A percentile compares a stretch with the other conserved stretches of the same genome.
Conservation (phyloP, 106 monocot species). For the Acanthochlamys bracteata region DNA sequence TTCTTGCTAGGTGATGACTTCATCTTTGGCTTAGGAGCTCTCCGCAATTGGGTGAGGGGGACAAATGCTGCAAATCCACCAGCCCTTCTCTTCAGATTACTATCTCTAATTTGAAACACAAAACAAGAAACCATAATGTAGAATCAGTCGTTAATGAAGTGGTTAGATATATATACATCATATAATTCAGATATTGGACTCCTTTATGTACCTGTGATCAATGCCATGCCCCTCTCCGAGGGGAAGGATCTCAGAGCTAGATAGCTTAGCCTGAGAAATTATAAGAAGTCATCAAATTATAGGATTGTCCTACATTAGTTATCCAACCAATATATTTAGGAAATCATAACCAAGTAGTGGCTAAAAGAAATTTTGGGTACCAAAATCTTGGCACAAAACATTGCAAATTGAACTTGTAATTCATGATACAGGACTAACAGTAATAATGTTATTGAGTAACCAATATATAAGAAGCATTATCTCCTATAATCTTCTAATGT, state of each 20-base stretch:
- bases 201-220: slow-evolving; percentile 6
- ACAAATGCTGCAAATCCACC: slow-evolving; percentile 12
- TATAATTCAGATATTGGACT: not conserved
- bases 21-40: slow-evolving; percentile 10
- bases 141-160: not conserved
- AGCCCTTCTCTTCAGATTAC: slow-evolving; percentile 36
- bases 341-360: too few species aligned
- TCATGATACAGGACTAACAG: too few species aligned
- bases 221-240: slow-evolving; percentile 21
- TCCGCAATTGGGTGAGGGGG: slow-evolving; percentile 10
- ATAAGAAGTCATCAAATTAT: too few species aligned
- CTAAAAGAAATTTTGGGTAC: too few species aligned
- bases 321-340: not conserved
- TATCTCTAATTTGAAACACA: slow-evolving; percentile 16
- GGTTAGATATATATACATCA: not conserved
- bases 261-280: slow-evolving; percentile 35
- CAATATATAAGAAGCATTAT: too few species aligned
- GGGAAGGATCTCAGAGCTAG: slow-evolving; percentile 26
- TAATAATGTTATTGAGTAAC: too few species aligned
- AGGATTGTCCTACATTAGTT: too few species aligned
- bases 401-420: too few species aligned
- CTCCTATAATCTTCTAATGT: too few species aligned
- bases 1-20: slow-evolving; percentile 31
- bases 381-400: too few species aligned
- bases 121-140: not conserved